These are phyloP conservation scores for Adansonia grandidieri DNA, from an alignment of 441 rosid species.

Conservation along the genomic window DNA sequence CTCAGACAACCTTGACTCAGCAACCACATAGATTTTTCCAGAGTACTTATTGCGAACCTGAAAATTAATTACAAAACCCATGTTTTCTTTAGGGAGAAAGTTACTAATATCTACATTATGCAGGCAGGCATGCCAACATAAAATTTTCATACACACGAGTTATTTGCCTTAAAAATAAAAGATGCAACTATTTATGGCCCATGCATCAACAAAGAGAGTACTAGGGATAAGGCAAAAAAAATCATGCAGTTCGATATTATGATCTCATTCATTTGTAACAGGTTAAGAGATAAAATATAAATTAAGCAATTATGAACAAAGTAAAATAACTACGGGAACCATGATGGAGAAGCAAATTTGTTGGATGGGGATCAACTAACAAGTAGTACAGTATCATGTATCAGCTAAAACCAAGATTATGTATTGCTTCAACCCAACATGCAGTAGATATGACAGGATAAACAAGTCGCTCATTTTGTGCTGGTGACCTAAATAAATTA, in stretches of 20 bases:
- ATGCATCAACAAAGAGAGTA: slow-evolving; percentile 13
- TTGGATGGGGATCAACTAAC: background rate
- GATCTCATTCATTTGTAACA: background rate
- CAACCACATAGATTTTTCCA: slow-evolving; percentile 80
- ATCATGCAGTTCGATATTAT: background rate
- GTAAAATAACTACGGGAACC: background rate
- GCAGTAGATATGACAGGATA: background rate
- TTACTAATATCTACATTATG: background rate
- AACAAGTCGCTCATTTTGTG: background rate
- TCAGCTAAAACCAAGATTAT: slow-evolving; percentile 2
- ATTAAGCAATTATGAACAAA: slow-evolving; percentile 1
- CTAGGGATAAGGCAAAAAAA: background rate
- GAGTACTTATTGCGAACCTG: slow-evolving; percentile 79
- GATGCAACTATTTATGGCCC: slow-evolving; percentile 2
- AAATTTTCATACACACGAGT: background rate
- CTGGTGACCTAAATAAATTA: background rate
- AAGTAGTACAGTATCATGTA: background rate
- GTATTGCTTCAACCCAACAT: background rate
- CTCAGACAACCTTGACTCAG: slow-evolving; percentile 75
- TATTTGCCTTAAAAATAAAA: background rate
- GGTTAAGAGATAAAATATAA: background rate
- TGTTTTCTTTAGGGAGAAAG: background rate
- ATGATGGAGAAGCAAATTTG: slow-evolving; percentile 11
- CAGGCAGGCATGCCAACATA: background rate
- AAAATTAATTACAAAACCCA: slow-evolving; percentile 14